Evolutionary conservation across 345 rosid species (phyloP).

Genomic region (Aquilaria yunnanensis): DNA sequence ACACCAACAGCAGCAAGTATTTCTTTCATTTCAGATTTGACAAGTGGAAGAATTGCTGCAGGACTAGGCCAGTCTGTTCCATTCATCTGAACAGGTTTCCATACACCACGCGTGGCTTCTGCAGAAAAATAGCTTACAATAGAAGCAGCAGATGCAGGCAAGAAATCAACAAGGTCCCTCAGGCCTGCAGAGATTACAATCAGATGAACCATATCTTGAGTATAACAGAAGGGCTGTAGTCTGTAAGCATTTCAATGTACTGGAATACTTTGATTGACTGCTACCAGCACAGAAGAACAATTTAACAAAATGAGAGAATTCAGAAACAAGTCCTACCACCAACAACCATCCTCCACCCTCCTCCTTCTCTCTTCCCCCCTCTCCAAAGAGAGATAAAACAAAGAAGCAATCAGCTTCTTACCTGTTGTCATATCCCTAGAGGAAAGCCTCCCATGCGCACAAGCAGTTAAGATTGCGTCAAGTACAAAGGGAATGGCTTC

Average conservation of each 20-base stretch:
- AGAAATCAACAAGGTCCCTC: constrained; percentile 56
- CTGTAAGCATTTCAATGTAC: too few relatives aligned
- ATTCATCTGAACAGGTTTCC: constrained; percentile 68
- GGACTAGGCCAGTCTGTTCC: constrained; percentile 84
- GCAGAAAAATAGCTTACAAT: constrained; percentile 58
- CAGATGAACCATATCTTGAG: neutral
- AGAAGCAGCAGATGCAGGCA: constrained; percentile 54
- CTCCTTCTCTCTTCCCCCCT: neutral
- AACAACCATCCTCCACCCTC: neutral
- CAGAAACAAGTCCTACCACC: neutral
- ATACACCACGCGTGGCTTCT: constrained; percentile 54
- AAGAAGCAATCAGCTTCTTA: constrained; percentile 9
- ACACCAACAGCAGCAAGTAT: constrained; percentile 52
- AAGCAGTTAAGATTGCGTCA: constrained; percentile 62
- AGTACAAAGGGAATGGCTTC: constrained; percentile 61
- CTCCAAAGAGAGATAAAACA: constrained; percentile 1
- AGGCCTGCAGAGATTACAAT: constrained; percentile 39
- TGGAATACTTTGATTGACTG: too few relatives aligned
- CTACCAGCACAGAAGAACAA: neutral
- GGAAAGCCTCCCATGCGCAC: constrained; percentile 63
- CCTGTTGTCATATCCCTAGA: constrained; percentile 66
- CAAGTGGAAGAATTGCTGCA: constrained; percentile 29
- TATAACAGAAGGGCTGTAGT: neutral
- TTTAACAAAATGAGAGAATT: neutral
- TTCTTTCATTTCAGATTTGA: constrained; percentile 50